Percentiles rank a stretch among this genome's conserved stretches.
phyloP scores from a whole-genome alignment of 2,329 filamentous ascomycete genomes.

The Chaetomium olivaceum region DNA sequence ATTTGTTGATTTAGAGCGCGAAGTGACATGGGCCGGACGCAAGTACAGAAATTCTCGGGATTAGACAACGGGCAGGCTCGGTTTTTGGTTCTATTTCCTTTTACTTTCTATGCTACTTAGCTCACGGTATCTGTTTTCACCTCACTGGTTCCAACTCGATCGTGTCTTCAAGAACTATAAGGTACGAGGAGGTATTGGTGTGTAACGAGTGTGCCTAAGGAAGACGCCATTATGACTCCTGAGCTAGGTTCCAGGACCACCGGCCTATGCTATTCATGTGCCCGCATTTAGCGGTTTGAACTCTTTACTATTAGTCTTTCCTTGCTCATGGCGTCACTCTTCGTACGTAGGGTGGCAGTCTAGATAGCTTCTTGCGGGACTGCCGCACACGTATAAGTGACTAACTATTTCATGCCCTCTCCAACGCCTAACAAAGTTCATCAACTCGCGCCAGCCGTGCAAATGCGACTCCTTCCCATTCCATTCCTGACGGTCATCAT shows the following conservation, averaged over 20 bases:
- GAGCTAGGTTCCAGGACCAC: too few relatives aligned
- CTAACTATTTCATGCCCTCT: not conserved
- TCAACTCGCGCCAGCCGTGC: constrained; percentile 4
- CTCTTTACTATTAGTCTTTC: not conserved
- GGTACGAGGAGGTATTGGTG: not conserved
- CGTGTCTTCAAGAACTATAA: not conserved
- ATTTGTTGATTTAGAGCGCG: not conserved
- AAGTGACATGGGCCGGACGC: not conserved
- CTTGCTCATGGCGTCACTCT: not conserved
- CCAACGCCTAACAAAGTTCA: constrained; percentile 1
- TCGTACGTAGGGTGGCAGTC: not conserved
- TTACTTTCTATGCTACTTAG: not conserved
- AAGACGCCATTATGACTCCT: too few relatives aligned
- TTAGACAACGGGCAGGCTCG: constrained; percentile 5
- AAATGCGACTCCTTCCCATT: constrained; percentile 3
- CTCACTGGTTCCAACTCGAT: not conserved
- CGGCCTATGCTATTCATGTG: not conserved
- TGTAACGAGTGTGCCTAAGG: not conserved
- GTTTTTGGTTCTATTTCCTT: not conserved
- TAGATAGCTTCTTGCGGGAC: not conserved
- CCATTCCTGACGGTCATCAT: not conserved
- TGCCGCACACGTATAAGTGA: not conserved
- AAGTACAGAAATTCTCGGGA: not conserved
- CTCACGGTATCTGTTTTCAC: not conserved
- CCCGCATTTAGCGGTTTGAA: not conserved